phyloP scores from a whole-genome alignment of 352 stramenopile genomes.

The Globisporangium carolinianum region DNA sequence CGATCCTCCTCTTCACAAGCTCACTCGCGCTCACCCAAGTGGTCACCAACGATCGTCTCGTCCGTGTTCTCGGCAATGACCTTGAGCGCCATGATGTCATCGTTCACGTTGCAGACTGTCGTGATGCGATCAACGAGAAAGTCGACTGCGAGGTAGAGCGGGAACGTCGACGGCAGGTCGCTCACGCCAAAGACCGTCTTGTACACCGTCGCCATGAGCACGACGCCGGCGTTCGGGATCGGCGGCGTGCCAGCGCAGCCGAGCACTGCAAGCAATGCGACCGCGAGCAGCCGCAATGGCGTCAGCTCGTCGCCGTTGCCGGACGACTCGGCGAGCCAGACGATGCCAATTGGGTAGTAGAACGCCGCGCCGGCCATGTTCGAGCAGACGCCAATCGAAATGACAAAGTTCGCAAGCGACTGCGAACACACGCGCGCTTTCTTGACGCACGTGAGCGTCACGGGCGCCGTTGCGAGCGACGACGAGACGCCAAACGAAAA shows the following conservation, averaged over 20 bases:
- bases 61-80: constrained; percentile 69
- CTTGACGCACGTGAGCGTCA: constrained; percentile 57
- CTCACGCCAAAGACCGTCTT: constrained; percentile 46
- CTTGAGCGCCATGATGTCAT: constrained; percentile 74
- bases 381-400: constrained; percentile 59
- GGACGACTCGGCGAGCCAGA: constrained; percentile 56
- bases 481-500: constrained; percentile 65
- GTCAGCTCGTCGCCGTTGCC: constrained; percentile 51
- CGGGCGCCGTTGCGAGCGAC: constrained; percentile 55
- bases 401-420: constrained; percentile 67
- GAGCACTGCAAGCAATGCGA: constrained; percentile 56
- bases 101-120: constrained; percentile 74
- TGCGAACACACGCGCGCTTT: constrained; percentile 56
- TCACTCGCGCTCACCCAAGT: constrained; percentile 37
- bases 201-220: constrained; percentile 62
- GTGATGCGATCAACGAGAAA: constrained; percentile 59
- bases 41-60: constrained; percentile 50
- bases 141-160: constrained; percentile 51
- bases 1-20: no score
- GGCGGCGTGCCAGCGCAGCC: constrained; percentile 41
- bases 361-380: constrained; percentile 51
- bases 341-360: constrained; percentile 56
- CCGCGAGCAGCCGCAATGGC: constrained; percentile 26
- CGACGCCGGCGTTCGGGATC: constrained; percentile 40
- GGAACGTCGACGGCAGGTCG: constrained; percentile 42